Percentiles rank a stretch among this genome's conserved stretches.
Evolutionary conservation across 306 rosid species (phyloP).

Genomic region (Coriaria nepalensis): DNA sequence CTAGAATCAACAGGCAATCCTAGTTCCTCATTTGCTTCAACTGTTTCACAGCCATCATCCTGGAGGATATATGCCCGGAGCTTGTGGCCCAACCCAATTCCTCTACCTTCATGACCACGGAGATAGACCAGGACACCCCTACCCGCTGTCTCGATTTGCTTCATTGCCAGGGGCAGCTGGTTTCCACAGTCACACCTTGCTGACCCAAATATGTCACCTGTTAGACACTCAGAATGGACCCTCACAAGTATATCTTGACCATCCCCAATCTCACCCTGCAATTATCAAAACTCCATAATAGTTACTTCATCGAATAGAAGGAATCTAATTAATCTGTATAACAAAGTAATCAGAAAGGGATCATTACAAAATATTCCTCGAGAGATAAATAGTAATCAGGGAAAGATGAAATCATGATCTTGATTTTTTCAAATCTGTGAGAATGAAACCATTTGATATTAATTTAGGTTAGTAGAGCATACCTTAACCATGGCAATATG

Average conservation of each 20-base stretch:
- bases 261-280: conserved; percentile 87
- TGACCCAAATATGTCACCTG: conserved; percentile 97
- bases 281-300: conserved; percentile 1
- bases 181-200: conserved; percentile 94
- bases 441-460: not conserved
- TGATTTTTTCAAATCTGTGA: no score
- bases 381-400: no score
- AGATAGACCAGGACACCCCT: conserved; percentile 84
- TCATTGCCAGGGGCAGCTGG: conserved; percentile 84
- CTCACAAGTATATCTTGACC: conserved; percentile 86
- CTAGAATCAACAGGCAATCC: conserved; percentile 95
- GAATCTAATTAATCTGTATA: no score
- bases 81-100: conserved; percentile 97
- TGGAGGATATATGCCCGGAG: conserved; percentile 88
- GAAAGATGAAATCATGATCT: no score
- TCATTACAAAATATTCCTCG: no score
- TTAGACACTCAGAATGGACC: conserved; percentile 92
- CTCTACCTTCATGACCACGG: conserved; percentile 96
- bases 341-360: no score
- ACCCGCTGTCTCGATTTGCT: conserved; percentile 90
- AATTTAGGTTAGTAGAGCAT: conserved; percentile 9
- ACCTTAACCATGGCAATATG: conserved; percentile 99
- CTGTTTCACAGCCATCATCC: conserved; percentile 72
- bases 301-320: no score
- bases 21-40: conserved; percentile 88